Evolutionary conservation across 306 rosid species (phyloP).

Genomic region (Prosopis cineraria): DNA sequence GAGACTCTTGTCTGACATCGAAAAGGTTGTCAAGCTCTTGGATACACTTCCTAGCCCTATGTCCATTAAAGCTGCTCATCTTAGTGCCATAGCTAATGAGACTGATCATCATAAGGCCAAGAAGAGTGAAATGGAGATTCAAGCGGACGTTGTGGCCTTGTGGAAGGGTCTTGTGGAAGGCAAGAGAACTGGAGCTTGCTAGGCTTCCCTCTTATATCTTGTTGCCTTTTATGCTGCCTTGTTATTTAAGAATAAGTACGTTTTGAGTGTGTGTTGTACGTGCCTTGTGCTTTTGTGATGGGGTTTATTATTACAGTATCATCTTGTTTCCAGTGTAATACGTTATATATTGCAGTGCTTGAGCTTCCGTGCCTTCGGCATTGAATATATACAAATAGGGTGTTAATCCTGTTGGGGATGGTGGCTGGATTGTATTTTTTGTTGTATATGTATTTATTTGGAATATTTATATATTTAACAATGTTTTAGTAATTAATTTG

Average conservation of each 20-base stretch:
- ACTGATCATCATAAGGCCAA: constrained; percentile 36
- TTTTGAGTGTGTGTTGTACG: not conserved
- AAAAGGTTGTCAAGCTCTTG: constrained; percentile 57
- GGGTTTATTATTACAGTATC: not conserved
- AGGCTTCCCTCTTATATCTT: constrained; percentile 26
- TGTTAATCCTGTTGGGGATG: too few relatives aligned
- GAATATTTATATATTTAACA: not conserved
- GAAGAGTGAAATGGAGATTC: constrained; percentile 50
- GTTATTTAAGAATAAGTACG: not conserved
- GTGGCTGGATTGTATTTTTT: not conserved
- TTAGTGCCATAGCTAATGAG: constrained; percentile 44
- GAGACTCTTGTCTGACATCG: constrained; percentile 71
- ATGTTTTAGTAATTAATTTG: too few relatives aligned
- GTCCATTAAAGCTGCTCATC: constrained; percentile 47
- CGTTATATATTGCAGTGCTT: not conserved
- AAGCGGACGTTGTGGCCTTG: constrained; percentile 36
- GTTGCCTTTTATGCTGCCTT: not conserved
- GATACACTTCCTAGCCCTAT: constrained; percentile 46
- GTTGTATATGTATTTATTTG: not conserved
- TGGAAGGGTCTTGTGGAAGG: constrained; percentile 61
- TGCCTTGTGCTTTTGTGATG: not conserved
- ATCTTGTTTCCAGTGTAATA: not conserved
- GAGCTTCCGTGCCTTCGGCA: too few relatives aligned
- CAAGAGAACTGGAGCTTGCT: constrained; percentile 73
- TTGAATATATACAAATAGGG: too few relatives aligned